Evolutionary conservation across 306 rosid species (phyloP), one percentile per base, ranked within the genome.

Genomic region (Prunus padus): DNA sequence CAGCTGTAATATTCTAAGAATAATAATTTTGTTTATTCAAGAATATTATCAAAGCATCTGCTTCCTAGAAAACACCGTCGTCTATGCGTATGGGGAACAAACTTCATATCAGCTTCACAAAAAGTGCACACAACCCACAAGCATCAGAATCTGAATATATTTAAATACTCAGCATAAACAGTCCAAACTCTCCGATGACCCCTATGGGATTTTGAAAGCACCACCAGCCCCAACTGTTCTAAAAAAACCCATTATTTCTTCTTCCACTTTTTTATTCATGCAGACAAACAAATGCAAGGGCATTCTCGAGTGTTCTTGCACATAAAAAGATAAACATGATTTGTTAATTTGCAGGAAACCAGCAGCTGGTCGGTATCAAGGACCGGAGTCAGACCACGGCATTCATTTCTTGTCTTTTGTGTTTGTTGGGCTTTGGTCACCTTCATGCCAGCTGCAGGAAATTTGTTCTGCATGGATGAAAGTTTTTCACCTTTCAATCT

Each of bases 271-370:
- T 46, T 63, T 65, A 55, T 72, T 72, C 64, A 31, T 33, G 20
- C 54, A 54, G 59, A 75, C 70, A 76, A 77, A 65, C 40, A 73
- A 28, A 42, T 30, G 70, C 66, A 40, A 73, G 40, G 70, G 6
- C 73, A 69, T 79, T 74, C 50, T 70, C 28, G 74, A 71, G 73
- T 73, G 19, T 65, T 83, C 40, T 54, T 45, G 50, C 49, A n/a
- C 8, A 31, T 14, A 31, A 68, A 68, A 49, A 52, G 76, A 67
- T 62, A 56, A 42, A 28, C 25, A 31, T 9, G 68, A 23, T 64
- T 64, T n/a, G 20, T 28, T 63, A 55, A 52, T 77, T 60, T 40
- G 63, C 64, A 77, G 23, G 19, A 61, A 20, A 64, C 56, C 4
- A 37, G 30, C 44, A 37, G 23, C 23, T 31, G 46, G 46, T 70